Evolutionary conservation across 768 basidiomycete genomes (phyloP).

Genomic region (Stropharia rugosoannulata): DNA sequence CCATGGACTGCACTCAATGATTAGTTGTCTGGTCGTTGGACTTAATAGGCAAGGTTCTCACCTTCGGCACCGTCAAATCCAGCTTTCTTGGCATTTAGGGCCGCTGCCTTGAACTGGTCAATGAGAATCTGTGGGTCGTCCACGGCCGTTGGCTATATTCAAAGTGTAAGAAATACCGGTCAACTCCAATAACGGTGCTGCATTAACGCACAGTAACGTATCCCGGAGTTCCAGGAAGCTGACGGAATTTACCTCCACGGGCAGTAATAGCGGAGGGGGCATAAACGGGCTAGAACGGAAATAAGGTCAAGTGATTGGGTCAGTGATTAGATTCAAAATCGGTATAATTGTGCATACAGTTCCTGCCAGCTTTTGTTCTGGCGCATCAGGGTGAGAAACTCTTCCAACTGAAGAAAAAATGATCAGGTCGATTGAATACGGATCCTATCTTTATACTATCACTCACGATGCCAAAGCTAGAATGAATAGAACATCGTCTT

Average conservation of each 20-base stretch:
- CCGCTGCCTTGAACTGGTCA: constrained; percentile 38
- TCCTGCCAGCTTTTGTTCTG: constrained; percentile 36
- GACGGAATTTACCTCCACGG: constrained; percentile 36
- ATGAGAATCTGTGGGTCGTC: constrained; percentile 40
- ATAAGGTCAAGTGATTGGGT: no score
- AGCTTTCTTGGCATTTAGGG: constrained; percentile 44
- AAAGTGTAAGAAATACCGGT: background rate
- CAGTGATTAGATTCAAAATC: background rate
- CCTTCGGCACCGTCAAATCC: constrained; percentile 56
- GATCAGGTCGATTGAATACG: background rate
- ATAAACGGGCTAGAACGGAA: constrained; percentile 34
- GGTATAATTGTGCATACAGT: constrained; percentile 15
- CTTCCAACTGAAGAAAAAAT: constrained; percentile 28
- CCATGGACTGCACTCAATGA: constrained; percentile 32
- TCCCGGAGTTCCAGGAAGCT: constrained; percentile 32
- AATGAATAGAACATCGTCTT: background rate
- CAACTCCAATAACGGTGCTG: background rate
- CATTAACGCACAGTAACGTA: constrained; percentile 29
- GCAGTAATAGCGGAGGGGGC: constrained; percentile 42
- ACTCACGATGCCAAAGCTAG: constrained; percentile 9
- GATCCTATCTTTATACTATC: background rate
- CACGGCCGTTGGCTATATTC: constrained; percentile 33
- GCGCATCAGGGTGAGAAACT: constrained; percentile 33
- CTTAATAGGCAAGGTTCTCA: constrained; percentile 8
- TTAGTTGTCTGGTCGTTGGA: no score